Conservation (phyloP, 192 early-diverging fungal species). For the Neocallimastix lanati region DNA sequence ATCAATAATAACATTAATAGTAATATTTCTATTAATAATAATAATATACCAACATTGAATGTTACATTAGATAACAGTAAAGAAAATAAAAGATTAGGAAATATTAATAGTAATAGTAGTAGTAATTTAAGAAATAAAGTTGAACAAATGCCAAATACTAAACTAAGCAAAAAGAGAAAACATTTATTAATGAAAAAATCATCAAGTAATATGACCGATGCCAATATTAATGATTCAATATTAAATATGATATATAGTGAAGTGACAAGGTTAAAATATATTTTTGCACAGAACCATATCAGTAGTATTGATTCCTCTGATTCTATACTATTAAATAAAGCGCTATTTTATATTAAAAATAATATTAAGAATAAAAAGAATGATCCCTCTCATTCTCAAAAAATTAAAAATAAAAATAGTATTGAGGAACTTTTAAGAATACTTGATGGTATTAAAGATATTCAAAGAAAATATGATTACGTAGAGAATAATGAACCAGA, state of each 20-base stretch:
- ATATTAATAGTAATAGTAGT: background rate
- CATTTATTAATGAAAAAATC: background rate
- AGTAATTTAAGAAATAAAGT: background rate
- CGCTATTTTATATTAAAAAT: background rate
- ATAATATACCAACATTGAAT: background rate
- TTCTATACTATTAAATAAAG: background rate
- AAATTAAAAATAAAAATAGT: background rate
- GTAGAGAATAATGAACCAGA: background rate
- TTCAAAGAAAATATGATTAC: background rate
- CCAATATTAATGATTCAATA: background rate
- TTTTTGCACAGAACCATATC: background rate
- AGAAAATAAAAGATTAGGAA: background rate
- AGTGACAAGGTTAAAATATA: background rate
- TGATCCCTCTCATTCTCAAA: background rate
- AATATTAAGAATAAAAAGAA: background rate
- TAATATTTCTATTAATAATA: background rate
- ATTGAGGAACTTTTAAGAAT: background rate
- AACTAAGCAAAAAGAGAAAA: background rate
- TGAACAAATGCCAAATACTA: background rate
- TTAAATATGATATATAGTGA: background rate
- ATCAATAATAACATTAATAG: too few relatives aligned
- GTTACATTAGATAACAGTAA: background rate
- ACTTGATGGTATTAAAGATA: background rate
- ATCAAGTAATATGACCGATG: background rate
- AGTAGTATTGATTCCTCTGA: background rate